phyloP scores from a whole-genome alignment of 345 rosid species.

The Jatropha curcas region DNA sequence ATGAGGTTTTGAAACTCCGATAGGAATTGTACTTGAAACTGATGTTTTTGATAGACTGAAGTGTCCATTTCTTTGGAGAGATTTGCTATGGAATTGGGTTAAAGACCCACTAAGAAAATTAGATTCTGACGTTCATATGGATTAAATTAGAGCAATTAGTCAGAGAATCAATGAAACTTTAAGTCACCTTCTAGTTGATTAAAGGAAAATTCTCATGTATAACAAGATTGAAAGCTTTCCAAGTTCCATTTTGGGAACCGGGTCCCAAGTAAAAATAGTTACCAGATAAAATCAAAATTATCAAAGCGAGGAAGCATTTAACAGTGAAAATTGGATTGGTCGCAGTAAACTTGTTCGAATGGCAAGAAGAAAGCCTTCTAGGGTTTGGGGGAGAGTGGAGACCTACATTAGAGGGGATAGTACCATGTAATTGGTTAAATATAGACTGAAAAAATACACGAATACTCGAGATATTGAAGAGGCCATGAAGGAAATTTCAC shows the following conservation, averaged over 20 bases:
- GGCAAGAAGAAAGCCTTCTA: too few relatives aligned
- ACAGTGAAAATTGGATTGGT: neutral
- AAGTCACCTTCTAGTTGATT: constrained; percentile 11
- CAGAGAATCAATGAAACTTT: constrained; percentile 12
- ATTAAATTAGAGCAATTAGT: neutral
- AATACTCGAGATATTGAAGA: too few relatives aligned
- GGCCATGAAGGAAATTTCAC: too few relatives aligned
- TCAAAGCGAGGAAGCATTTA: neutral
- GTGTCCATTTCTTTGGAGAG: constrained; percentile 20
- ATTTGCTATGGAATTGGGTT: constrained; percentile 18
- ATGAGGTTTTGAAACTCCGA: constrained; percentile 22
- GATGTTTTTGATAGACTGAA: too few relatives aligned
- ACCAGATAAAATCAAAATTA: neutral
- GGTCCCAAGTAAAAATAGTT: constrained; percentile 2
- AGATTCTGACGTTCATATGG: neutral
- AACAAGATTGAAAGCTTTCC: too few relatives aligned
- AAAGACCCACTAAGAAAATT: constrained; percentile 9
- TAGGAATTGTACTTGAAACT: constrained; percentile 18
- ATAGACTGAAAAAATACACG: too few relatives aligned
- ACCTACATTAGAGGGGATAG: too few relatives aligned
- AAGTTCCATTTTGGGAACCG: too few relatives aligned
- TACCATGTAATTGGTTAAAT: too few relatives aligned
- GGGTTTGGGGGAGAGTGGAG: too few relatives aligned
- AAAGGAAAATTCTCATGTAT: neutral
- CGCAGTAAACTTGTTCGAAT: constrained; percentile 17